A percentile compares a stretch with the other conserved stretches of the same genome.
phyloP scores from a whole-genome alignment of 176 grass and related monocot genomes.

The Areca catechu region DNA sequence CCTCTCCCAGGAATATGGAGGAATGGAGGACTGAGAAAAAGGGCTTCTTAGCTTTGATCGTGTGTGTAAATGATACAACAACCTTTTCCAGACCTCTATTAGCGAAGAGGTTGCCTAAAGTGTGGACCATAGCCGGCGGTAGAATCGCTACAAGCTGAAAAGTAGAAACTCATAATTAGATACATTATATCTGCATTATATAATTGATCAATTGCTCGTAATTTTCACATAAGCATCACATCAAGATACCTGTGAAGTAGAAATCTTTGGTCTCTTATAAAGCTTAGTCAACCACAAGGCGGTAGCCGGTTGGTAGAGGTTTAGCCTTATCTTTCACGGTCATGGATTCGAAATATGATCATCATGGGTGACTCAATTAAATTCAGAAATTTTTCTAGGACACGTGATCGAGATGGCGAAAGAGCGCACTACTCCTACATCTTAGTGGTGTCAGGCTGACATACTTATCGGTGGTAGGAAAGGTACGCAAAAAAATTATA shows the following conservation, averaged over 20 bases:
- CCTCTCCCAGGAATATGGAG: slow-evolving; percentile 67
- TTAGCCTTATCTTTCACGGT: too few species aligned
- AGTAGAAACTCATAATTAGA: not conserved
- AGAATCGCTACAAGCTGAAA: slow-evolving; percentile 48
- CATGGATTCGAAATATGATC: too few species aligned
- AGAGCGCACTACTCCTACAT: too few species aligned
- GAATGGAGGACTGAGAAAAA: slow-evolving; percentile 76
- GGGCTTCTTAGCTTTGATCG: slow-evolving; percentile 79
- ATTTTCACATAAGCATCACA: slow-evolving; percentile 6
- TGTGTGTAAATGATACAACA: slow-evolving; percentile 65
- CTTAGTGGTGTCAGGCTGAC: too few species aligned
- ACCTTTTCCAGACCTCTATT: slow-evolving; percentile 69
- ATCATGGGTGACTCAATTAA: too few species aligned
- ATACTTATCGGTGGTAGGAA: too few species aligned
- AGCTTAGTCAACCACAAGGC: slow-evolving; percentile 44
- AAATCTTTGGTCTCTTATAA: slow-evolving; percentile 52
- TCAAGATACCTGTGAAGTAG: slow-evolving; percentile 45
- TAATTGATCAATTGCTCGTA: not conserved
- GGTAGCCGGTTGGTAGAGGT: too few species aligned
- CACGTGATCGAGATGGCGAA: too few species aligned
- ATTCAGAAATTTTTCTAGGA: too few species aligned
- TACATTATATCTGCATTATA: too few species aligned
- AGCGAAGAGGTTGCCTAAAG: slow-evolving; percentile 73
- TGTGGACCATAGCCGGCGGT: slow-evolving; percentile 58
- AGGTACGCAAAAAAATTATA: too few species aligned